phyloP scores from a whole-genome alignment of 2,329 filamentous ascomycete species.

The Apiospora aurea region DNA sequence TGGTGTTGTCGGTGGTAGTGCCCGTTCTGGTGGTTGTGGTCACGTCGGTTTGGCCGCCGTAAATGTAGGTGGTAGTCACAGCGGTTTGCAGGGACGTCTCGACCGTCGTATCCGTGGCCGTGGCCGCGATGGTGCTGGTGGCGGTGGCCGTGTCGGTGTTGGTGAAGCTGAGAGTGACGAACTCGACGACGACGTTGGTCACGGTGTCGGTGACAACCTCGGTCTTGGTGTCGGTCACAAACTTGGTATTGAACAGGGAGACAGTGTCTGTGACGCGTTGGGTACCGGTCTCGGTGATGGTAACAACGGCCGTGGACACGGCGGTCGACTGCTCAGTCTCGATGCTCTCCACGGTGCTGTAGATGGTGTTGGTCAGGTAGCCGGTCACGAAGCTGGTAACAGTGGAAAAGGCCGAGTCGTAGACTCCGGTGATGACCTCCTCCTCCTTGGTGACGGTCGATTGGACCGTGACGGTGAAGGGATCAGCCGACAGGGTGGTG shows the following conservation, averaged over 20 bases:
- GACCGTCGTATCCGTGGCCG: not conserved
- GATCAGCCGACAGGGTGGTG: not conserved
- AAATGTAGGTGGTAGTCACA: not conserved
- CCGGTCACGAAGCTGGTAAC: not conserved
- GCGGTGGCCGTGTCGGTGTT: not conserved
- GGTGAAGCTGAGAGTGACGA: not conserved
- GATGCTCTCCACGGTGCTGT: not conserved
- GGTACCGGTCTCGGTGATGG: not conserved
- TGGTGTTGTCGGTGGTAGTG: not conserved
- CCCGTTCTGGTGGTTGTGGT: not conserved
- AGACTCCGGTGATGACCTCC: not conserved
- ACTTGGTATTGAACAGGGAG: not conserved
- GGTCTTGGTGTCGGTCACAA: not conserved
- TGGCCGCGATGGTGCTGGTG: not conserved
- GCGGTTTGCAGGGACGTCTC: not conserved
- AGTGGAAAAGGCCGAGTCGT: not conserved
- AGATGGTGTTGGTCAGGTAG: not conserved
- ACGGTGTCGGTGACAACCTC: not conserved
- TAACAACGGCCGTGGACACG: not conserved
- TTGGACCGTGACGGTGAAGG: not conserved
- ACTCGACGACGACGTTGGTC: not conserved
- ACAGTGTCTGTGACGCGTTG: not conserved
- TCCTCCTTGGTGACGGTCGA: not conserved
- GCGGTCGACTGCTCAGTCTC: not conserved
- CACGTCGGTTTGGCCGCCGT: not conserved